phyloP scores from a whole-genome alignment of 768 basidiomycete genomes.

The Crucibulum laeve region DNA sequence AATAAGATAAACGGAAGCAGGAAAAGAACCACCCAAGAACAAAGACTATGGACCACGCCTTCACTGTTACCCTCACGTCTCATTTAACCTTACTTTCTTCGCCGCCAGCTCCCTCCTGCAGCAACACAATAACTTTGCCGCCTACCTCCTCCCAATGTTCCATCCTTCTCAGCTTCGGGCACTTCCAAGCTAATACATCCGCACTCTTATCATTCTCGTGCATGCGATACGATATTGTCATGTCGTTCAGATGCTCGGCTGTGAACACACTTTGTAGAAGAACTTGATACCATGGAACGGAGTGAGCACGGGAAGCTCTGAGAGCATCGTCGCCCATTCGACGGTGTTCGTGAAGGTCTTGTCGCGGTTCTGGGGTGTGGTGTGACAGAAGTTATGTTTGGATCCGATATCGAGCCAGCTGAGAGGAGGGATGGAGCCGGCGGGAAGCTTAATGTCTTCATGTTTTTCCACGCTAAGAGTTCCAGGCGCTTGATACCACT shows the following conservation, averaged over 20 bases:
- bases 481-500: slow-evolving; percentile 43
- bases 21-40: too few relatives aligned
- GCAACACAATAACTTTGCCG: slow-evolving; percentile 48
- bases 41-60: too few relatives aligned
- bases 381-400: slow-evolving; percentile 21
- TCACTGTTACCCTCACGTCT: slow-evolving; percentile 53
- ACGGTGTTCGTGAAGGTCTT: slow-evolving; percentile 33
- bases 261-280: slow-evolving; percentile 57
- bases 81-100: slow-evolving; percentile 30
- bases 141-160: slow-evolving; percentile 65
- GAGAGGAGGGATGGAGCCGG: slow-evolving; percentile 41
- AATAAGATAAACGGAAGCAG: too few relatives aligned
- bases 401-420: slow-evolving; percentile 55
- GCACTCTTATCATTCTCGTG: slow-evolving; percentile 69
- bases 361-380: slow-evolving; percentile 7
- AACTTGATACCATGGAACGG: slow-evolving; percentile 61
- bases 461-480: slow-evolving; percentile 52
- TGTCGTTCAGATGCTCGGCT: slow-evolving; percentile 15
- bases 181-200: slow-evolving; percentile 58
- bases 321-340: slow-evolving; percentile 59
- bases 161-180: slow-evolving; percentile 51
- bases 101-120: slow-evolving; percentile 13
- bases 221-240: slow-evolving; percentile 54
- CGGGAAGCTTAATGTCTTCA: slow-evolving; percentile 51
- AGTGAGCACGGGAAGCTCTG: slow-evolving; percentile 46